Percentiles rank a stretch among this genome's conserved stretches.
These are phyloP conservation scores for Gastrodia elata DNA, from an alignment of 106 monocot genomes.

Conservation along the genomic window DNA sequence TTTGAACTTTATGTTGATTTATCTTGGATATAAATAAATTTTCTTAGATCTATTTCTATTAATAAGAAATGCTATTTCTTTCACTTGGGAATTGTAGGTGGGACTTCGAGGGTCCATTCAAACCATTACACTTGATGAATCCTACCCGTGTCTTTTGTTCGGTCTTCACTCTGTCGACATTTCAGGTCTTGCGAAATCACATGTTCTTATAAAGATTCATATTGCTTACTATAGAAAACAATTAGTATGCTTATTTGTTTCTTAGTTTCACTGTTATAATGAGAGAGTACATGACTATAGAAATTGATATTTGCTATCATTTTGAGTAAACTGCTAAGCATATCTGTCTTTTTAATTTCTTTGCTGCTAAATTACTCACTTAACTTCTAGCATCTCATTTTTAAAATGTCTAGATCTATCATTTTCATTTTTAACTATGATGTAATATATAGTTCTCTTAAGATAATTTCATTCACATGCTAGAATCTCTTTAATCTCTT, in stretches of 20 bases:
- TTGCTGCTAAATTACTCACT: background rate
- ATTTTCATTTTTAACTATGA: background rate
- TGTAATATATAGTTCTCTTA: too few species aligned
- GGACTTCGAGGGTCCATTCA: conserved; percentile 91
- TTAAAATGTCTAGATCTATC: background rate
- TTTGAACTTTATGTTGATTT: too few species aligned
- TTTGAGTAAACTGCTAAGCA: background rate
- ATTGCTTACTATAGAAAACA: background rate
- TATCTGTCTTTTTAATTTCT: background rate
- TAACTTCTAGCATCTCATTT: background rate
- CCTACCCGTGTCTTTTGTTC: conserved; percentile 77
- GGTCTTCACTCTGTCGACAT: conserved; percentile 75
- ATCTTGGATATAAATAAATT: background rate
- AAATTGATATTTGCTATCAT: background rate
- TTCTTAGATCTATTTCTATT: background rate
- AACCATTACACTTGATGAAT: conserved; percentile 86
- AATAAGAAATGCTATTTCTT: background rate
- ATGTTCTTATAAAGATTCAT: background rate
- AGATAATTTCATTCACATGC: too few species aligned
- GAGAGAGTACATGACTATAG: too few species aligned
- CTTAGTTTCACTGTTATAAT: background rate
- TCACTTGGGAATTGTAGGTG: conserved; percentile 45
- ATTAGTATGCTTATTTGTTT: background rate
- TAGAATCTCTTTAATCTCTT: too few species aligned
- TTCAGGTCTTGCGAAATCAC: conserved; percentile 46